Percentiles rank a stretch among this genome's conserved stretches.
These are phyloP conservation scores for Aphanomyces euteiches DNA, from an alignment of 352 stramenopile genomes.

Conservation along the genomic window DNA sequence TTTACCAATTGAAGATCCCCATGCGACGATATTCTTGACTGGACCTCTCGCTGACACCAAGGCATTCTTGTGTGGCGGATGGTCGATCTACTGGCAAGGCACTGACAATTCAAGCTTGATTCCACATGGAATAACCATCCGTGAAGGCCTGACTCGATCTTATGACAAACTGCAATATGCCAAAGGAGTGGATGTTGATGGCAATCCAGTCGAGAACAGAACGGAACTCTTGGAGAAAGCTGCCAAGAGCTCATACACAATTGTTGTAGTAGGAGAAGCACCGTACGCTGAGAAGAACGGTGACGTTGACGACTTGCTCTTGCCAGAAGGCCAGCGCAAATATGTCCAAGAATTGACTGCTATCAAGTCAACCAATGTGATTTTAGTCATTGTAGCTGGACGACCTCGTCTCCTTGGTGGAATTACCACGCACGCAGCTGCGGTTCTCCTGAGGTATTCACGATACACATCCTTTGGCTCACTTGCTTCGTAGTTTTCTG, in stretches of 20 bases:
- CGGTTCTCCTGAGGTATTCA: slow-evolving; percentile 59
- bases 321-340: slow-evolving; percentile 59
- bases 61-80: slow-evolving; percentile 64
- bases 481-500: slow-evolving; percentile 40
- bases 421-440: slow-evolving; percentile 50
- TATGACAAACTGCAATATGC: slow-evolving; percentile 31
- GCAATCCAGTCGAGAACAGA: slow-evolving; percentile 48
- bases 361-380: slow-evolving; percentile 58
- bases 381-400: slow-evolving; percentile 71
- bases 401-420: slow-evolving; percentile 66
- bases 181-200: slow-evolving; percentile 38
- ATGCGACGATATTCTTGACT: slow-evolving; percentile 50
- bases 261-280: slow-evolving; percentile 75
- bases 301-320: slow-evolving; percentile 72
- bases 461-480: not conserved
- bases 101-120: slow-evolving; percentile 58
- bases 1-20: not conserved
- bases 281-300: slow-evolving; percentile 81
- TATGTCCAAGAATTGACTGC: slow-evolving; percentile 63
- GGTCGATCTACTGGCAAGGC: slow-evolving; percentile 85
- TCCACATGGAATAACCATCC: slow-evolving; percentile 62
- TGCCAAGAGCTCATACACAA: slow-evolving; percentile 48
- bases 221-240: slow-evolving; percentile 50
- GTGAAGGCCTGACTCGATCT: slow-evolving; percentile 41
- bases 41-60: slow-evolving; percentile 62